Evolutionary conservation across 306 rosid genomes (phyloP).

Genomic region (Comarum palustre): DNA sequence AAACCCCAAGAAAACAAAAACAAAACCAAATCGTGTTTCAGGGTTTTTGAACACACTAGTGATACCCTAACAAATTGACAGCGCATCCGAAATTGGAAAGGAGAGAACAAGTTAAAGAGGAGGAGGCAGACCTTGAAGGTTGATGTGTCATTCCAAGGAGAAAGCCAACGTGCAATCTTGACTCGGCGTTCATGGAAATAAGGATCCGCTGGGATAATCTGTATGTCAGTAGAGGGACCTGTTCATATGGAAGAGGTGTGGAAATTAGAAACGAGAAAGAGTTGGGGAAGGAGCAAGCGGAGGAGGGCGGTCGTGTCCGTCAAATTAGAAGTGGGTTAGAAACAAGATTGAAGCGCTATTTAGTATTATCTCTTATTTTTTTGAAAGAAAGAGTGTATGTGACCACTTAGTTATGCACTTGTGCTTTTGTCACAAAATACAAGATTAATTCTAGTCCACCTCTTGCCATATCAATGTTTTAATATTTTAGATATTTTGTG

Average conservation of each 20-base stretch:
- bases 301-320: background rate
- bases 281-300: background rate
- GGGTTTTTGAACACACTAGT: background rate
- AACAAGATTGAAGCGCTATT: background rate
- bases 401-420: no score
- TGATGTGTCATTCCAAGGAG: background rate
- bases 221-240: background rate
- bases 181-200: background rate
- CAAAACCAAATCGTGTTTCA: background rate
- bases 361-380: no score
- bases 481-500: no score
- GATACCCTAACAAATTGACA: background rate
- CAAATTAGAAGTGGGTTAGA: background rate
- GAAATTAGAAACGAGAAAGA: background rate
- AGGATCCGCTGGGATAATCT: background rate
- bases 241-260: background rate
- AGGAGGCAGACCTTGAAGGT: background rate
- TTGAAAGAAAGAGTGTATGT: no score
- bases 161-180: background rate
- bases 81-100: background rate
- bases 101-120: background rate
- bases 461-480: no score
- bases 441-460: no score
- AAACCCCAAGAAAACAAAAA: no score
- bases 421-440: no score